These are phyloP conservation scores for Tetrapyrgos nigripes DNA, from an alignment of 1,284 basidiomycete genomes.

Conservation along the genomic window DNA sequence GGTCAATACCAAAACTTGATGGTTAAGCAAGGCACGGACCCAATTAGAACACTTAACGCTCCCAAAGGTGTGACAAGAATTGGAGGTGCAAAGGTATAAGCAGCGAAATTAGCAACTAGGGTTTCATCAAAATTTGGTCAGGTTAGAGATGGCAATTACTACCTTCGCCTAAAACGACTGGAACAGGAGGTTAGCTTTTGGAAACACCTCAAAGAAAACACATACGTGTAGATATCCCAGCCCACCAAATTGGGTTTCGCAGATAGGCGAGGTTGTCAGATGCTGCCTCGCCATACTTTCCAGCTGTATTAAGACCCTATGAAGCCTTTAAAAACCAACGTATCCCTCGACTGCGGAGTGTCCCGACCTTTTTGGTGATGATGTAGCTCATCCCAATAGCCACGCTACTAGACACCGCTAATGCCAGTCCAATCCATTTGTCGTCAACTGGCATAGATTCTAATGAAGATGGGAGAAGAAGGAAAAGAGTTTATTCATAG, in stretches of 20 bases:
- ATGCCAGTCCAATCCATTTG: slow-evolving; percentile 89
- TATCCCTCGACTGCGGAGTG: not conserved
- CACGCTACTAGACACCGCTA: slow-evolving; percentile 85
- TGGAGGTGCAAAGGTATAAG: slow-evolving; percentile 97
- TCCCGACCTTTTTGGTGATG: slow-evolving; percentile 91
- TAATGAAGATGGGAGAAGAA: not conserved
- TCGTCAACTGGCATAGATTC: slow-evolving; percentile 54
- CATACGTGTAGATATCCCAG: slow-evolving; percentile 89
- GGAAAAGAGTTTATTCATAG: too few species aligned
- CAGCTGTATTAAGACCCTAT: slow-evolving; percentile 86
- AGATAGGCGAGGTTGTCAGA: slow-evolving; percentile 89
- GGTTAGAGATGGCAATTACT: not conserved
- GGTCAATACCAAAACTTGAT: slow-evolving; percentile 19
- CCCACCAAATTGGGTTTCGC: slow-evolving; percentile 96
- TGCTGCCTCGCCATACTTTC: slow-evolving; percentile 61
- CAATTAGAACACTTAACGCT: slow-evolving; percentile 96
- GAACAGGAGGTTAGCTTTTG: not conserved
- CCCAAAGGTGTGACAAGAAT: slow-evolving; percentile 97
- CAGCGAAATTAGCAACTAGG: slow-evolving; percentile 97
- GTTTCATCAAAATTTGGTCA: not conserved
- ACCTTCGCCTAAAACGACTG: slow-evolving; percentile 15
- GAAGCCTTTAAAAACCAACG: slow-evolving; percentile 12
- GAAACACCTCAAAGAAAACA: not conserved
- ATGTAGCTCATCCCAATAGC: slow-evolving; percentile 94
- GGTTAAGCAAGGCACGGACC: slow-evolving; percentile 57